Conservation (phyloP, 306 rosid species). For the Styphnolobium japonicum region DNA sequence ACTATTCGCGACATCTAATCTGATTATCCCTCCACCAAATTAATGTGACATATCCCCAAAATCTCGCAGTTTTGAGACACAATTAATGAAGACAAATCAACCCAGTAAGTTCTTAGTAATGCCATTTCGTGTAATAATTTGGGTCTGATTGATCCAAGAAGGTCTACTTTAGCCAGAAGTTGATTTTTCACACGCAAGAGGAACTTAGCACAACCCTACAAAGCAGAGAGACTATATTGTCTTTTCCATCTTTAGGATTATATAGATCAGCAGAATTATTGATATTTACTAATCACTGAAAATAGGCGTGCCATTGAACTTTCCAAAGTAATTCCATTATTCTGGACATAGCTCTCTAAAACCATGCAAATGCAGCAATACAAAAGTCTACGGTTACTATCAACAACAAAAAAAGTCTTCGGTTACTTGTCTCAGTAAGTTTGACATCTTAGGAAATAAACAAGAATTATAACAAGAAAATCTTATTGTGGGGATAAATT, state of each 20-base stretch:
- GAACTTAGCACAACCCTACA: background rate
- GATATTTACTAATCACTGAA: background rate
- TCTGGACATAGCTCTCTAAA: background rate
- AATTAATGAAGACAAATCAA: background rate
- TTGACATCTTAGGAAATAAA: no score
- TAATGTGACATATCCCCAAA: slow-evolving; percentile 48
- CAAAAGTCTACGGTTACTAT: background rate
- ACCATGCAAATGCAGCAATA: background rate
- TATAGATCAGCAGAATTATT: background rate
- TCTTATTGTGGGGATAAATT: no score
- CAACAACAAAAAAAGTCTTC: no score
- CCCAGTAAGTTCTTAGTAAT: background rate
- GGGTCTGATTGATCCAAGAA: background rate
- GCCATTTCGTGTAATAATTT: slow-evolving; percentile 4
- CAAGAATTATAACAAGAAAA: no score
- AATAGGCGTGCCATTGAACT: background rate
- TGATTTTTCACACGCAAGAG: slow-evolving; percentile 12
- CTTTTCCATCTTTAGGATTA: background rate
- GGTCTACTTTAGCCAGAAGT: background rate
- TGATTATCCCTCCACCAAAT: slow-evolving; percentile 21
- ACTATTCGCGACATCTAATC: slow-evolving; percentile 38
- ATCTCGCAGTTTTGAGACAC: slow-evolving; percentile 31
- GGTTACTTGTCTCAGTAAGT: background rate
- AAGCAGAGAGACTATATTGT: background rate
- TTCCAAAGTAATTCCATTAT: background rate